Evolutionary conservation across 1,284 basidiomycete species (phyloP).

Genomic region (Cutaneotrichosporon sp.): DNA sequence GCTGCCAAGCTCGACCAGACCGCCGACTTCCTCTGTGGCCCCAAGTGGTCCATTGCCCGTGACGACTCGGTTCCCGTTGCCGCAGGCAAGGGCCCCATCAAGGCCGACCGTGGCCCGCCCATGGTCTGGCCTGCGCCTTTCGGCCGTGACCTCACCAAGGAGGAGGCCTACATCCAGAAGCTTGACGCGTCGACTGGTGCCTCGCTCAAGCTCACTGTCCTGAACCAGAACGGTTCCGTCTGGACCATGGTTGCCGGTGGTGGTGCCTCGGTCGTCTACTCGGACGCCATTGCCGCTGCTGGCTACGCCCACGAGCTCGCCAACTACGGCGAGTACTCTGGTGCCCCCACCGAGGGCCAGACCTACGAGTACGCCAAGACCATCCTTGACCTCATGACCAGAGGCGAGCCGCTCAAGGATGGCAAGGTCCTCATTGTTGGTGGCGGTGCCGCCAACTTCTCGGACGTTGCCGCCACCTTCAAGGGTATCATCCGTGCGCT

Average conservation of each 20-base stretch:
- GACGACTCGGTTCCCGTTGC: slow-evolving; percentile 66
- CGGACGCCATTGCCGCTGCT: slow-evolving; percentile 93
- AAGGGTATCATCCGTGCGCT: slow-evolving; percentile 98
- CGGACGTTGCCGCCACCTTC: slow-evolving; percentile 98
- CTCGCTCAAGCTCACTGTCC: slow-evolving; percentile 93
- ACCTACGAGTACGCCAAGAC: slow-evolving; percentile 99
- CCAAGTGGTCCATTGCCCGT: slow-evolving; percentile 97
- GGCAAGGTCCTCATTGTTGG: slow-evolving; percentile 99
- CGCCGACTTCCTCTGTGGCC: slow-evolving; percentile 95
- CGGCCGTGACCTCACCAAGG: slow-evolving; percentile 95
- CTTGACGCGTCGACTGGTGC: slow-evolving; percentile 95
- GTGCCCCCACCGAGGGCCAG: slow-evolving; percentile 95
- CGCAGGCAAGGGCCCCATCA: slow-evolving; percentile 52
- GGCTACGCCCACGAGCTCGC: slow-evolving; percentile 96
- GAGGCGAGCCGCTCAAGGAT: slow-evolving; percentile 70
- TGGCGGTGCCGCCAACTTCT: slow-evolving; percentile 98
- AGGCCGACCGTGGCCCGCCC: slow-evolving; percentile 89
- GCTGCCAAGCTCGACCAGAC: slow-evolving; percentile 97
- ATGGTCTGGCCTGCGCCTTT: slow-evolving; percentile 98
- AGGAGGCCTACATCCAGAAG: slow-evolving; percentile 97
- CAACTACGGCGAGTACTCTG: slow-evolving; percentile 99
- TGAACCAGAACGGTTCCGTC: slow-evolving; percentile 89
- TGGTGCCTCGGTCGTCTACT: slow-evolving; percentile 51
- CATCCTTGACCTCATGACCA: slow-evolving; percentile 94
- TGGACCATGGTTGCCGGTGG: slow-evolving; percentile 99